Base-by-base conservation (phyloP, 352 stramenopile species). In the Pythium sukuiense region DNA sequence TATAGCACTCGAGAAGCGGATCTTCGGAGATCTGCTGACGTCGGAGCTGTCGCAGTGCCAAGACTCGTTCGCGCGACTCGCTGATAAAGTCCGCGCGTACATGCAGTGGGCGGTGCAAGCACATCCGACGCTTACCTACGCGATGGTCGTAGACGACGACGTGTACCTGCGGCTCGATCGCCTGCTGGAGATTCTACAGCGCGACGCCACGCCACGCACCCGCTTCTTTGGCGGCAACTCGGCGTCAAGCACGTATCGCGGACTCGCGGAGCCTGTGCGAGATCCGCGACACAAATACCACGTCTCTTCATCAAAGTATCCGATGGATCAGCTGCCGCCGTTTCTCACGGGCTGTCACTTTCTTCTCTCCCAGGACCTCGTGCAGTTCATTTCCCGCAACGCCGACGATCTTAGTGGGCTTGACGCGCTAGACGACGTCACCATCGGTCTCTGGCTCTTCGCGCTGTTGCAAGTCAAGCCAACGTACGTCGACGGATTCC, bases 81-180 rank as follows among this genome's bases (percentile, higher is more conserved):
- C 79, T 0, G 55, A 79, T 20, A 88, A 90, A 39, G 72, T 79
- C 16, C 77, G 73, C 11, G 65, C 69, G 16, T 90, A 89, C 59
- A 41, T 63, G 7, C 37, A 54, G 13, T 63, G 26, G 9, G 43
- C 37, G 12, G 16, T 26, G 2, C 12, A 33, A 11, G 9, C 7
- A 4, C 26, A 33, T 24, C 8, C 24, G 13, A 63, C 24, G 20
- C 29, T 14, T 26, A 16, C 55, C 6, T 64, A 32, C 46, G 39
- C 46, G 0, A 79, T 91, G 70, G 63, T 91, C 27, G 55, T 61
- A 12, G 83, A 91, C 45, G 82, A 91, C 52, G 82, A 91, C 35
- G 46, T 84, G 4, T 63, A 63, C 26, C 20, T 63, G 20, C 56
- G 56, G 7, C 24, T 63, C 6, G 39, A 52, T 24, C n/a, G 4